A percentile compares a stretch with the other conserved stretches of the same genome.
Evolutionary conservation across 2,329 filamentous ascomycete species (phyloP).

Genomic region (Teratosphaeria pseudoeucalypti): DNA sequence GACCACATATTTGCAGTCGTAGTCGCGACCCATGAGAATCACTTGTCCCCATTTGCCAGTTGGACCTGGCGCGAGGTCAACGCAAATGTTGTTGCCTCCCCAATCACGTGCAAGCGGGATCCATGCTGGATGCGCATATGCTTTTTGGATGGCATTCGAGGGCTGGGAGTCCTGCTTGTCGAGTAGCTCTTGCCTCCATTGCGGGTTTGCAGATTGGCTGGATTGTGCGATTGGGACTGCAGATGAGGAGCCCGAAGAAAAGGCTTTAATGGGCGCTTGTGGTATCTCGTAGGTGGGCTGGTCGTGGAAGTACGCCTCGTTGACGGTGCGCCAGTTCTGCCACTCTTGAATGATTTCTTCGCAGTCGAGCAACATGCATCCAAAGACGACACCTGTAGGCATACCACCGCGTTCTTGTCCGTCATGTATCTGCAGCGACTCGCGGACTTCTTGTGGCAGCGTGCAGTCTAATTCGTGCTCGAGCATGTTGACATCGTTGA

Average conservation of each 20-base stretch:
- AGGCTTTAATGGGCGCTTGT: slow-evolving; percentile 58
- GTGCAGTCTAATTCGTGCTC: slow-evolving; percentile 94
- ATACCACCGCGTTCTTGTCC: slow-evolving; percentile 91
- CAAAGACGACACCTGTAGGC: slow-evolving; percentile 86
- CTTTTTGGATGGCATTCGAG: slow-evolving; percentile 74
- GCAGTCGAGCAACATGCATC: slow-evolving; percentile 91
- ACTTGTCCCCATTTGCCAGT: slow-evolving; percentile 90
- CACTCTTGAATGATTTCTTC: slow-evolving; percentile 98
- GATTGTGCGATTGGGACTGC: slow-evolving; percentile 29
- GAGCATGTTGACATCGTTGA: slow-evolving; percentile 91
- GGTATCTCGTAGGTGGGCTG: slow-evolving; percentile 45
- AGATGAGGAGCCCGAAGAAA: slow-evolving; percentile 56
- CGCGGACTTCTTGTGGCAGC: slow-evolving; percentile 82
- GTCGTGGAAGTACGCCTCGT: slow-evolving; percentile 70
- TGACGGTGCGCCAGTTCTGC: slow-evolving; percentile 91
- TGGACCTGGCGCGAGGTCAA: slow-evolving; percentile 85
- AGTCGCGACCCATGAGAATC: slow-evolving; percentile 93
- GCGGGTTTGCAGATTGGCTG: slow-evolving; percentile 32
- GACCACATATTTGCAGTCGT: slow-evolving; percentile 96
- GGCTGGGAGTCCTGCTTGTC: slow-evolving; percentile 82
- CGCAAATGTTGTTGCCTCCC: slow-evolving; percentile 94
- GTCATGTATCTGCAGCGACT: slow-evolving; percentile 83
- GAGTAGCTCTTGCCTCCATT: slow-evolving; percentile 77
- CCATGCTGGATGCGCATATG: slow-evolving; percentile 89
- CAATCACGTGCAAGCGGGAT: slow-evolving; percentile 93